These are phyloP conservation scores for Pythium utonaiense DNA, from an alignment of 352 stramenopile genomes.

Conservation along the genomic window DNA sequence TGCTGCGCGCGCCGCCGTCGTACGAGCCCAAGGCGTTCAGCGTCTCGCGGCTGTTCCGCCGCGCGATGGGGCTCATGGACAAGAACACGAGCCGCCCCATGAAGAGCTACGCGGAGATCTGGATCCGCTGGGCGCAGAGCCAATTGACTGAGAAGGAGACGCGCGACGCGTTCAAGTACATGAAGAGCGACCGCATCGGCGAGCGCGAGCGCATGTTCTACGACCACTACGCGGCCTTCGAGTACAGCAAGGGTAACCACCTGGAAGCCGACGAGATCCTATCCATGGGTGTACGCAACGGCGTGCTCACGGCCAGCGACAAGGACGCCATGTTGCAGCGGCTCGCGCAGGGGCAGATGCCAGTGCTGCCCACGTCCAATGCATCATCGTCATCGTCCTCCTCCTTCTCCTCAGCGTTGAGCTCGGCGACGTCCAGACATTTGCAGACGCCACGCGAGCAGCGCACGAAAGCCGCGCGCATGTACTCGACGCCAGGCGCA, in stretches of 20 bases:
- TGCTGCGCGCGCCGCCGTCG: constrained; percentile 44
- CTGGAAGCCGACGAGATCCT: constrained; percentile 52
- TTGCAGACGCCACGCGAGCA: constrained; percentile 28
- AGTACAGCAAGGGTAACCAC: constrained; percentile 48
- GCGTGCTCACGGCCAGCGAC: constrained; percentile 31
- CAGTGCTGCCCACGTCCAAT: neutral
- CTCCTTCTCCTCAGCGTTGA: neutral
- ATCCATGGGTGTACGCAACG: constrained; percentile 42
- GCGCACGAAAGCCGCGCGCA: constrained; percentile 9
- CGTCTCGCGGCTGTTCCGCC: constrained; percentile 38
- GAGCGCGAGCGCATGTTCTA: constrained; percentile 47
- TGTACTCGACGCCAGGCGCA: constrained; percentile 8
- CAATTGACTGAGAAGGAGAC: constrained; percentile 43
- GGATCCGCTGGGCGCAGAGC: constrained; percentile 51
- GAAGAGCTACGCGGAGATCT: constrained; percentile 55
- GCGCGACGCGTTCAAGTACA: constrained; percentile 50
- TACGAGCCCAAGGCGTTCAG: constrained; percentile 40
- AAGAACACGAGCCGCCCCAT: constrained; percentile 26
- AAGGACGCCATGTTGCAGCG: constrained; percentile 40
- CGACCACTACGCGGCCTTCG: constrained; percentile 64
- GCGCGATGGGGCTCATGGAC: constrained; percentile 39
- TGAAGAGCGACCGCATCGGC: constrained; percentile 53
- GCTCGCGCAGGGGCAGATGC: constrained; percentile 27
- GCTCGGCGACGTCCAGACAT: neutral
- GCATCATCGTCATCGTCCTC: constrained; percentile 2